phyloP scores from a whole-genome alignment of 2,329 filamentous ascomycete genomes.

The Ceratocystis smalleyi region DNA sequence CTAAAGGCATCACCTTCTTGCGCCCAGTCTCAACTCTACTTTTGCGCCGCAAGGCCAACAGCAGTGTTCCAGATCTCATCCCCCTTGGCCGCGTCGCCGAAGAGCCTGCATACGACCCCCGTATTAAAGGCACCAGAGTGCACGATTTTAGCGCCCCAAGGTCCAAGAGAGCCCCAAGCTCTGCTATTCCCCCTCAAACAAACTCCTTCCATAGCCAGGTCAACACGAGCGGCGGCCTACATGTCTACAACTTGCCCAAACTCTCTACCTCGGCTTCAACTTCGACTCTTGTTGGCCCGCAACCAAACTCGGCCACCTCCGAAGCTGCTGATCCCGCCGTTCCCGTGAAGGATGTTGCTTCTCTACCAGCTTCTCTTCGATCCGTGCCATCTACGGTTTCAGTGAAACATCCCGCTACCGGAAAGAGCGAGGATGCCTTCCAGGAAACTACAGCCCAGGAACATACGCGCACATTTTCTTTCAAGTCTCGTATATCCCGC shows the following conservation, averaged over 20 bases:
- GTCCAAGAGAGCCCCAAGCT: conserved; percentile 22
- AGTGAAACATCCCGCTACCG: conserved; percentile 1
- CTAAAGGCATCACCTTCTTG: conserved; percentile 41
- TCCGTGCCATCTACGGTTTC: conserved; percentile 9
- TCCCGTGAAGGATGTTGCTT: conserved; percentile 6
- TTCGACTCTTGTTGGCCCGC: background rate
- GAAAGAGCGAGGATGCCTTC: background rate
- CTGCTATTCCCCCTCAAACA: conserved; percentile 11
- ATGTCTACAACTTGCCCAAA: conserved; percentile 1
- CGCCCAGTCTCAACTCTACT: conserved; percentile 45
- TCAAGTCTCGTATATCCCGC: conserved; percentile 30
- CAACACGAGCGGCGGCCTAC: background rate
- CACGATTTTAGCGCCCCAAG: conserved; percentile 52
- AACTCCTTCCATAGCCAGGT: background rate
- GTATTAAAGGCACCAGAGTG: conserved; percentile 47
- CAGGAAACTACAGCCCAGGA: background rate
- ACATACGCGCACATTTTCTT: conserved; percentile 8
- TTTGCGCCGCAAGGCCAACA: conserved; percentile 39
- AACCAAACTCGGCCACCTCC: background rate
- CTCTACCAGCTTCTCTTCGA: conserved; percentile 7
- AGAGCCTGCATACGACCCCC: conserved; percentile 42
- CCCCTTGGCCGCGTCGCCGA: conserved; percentile 27
- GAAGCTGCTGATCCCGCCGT: background rate
- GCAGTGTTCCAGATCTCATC: conserved; percentile 31
- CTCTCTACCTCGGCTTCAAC: conserved; percentile 10